These are phyloP conservation scores for Orychophragmus violaceus DNA, from an alignment of 345 rosid species.

Conservation along the genomic window DNA sequence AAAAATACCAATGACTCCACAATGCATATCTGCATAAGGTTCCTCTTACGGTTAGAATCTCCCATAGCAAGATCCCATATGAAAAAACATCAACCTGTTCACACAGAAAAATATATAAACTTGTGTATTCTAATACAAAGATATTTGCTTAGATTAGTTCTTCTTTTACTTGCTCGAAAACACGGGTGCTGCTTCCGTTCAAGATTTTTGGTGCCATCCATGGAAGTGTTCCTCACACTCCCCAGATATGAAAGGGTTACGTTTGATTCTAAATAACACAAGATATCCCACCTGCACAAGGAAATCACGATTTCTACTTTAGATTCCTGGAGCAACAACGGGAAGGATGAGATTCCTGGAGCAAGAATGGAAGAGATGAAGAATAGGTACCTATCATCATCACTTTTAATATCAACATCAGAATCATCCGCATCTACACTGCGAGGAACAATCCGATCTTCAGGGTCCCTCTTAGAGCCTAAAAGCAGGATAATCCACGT, in stretches of 20 bases:
- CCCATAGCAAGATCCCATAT: conserved; percentile 70
- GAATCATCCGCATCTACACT: no score
- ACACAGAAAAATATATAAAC: not conserved
- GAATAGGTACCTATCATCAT: no score
- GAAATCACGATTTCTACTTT: not conserved
- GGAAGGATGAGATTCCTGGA: not conserved
- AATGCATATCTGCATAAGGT: conserved; percentile 69
- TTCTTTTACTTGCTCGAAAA: no score
- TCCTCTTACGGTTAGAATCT: conserved; percentile 62
- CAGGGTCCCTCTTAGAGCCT: no score
- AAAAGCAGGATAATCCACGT: no score
- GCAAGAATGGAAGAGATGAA: no score
- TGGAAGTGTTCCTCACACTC: conserved; percentile 64
- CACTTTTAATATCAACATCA: no score
- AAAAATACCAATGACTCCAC: conserved; percentile 57
- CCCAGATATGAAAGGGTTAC: conserved; percentile 56
- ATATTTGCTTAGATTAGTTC: no score
- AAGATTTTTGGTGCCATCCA: conserved; percentile 68
- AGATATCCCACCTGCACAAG: conserved; percentile 64
- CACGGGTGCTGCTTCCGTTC: no score
- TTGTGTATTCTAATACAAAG: not conserved
- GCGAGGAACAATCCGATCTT: no score
- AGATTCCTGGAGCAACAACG: not conserved
- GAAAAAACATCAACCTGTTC: conserved; percentile 45
- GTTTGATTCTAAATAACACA: conserved; percentile 59